These are phyloP conservation scores for Pistacia vera DNA, from an alignment of 345 rosid genomes.

Conservation along the genomic window DNA sequence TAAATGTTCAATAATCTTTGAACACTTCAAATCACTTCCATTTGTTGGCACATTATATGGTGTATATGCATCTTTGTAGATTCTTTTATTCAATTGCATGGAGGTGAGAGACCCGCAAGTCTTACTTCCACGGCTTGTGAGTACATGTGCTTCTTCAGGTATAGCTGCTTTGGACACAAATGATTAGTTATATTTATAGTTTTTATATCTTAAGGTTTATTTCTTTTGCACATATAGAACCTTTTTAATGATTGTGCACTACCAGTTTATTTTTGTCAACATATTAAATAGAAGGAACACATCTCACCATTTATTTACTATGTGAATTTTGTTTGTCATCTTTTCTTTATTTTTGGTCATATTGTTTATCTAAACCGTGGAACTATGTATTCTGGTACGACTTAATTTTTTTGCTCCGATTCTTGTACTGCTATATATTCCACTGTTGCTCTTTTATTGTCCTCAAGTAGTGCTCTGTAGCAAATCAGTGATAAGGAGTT, in stretches of 20 bases:
- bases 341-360: background rate
- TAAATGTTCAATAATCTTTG: background rate
- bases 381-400: background rate
- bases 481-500: no score
- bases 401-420: background rate
- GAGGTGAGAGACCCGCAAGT: constrained; percentile 83
- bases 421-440: background rate
- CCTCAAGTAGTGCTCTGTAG: background rate
- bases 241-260: background rate
- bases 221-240: background rate
- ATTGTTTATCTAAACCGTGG: background rate
- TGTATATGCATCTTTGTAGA: constrained; percentile 38
- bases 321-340: background rate
- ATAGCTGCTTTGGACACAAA: constrained; percentile 22
- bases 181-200: background rate
- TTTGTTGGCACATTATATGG: constrained; percentile 13
- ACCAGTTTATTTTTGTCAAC: background rate
- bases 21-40: background rate
- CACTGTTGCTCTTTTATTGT: background rate
- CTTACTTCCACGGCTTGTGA: constrained; percentile 71
- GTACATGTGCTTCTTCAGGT: constrained; percentile 75
- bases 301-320: background rate
- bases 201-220: background rate
- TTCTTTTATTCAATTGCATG: constrained; percentile 92
- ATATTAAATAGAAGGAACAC: background rate